Evolutionary conservation across 495 filamentous ascomycete genomes (phyloP).

Genomic region (Penicillium daleae): DNA sequence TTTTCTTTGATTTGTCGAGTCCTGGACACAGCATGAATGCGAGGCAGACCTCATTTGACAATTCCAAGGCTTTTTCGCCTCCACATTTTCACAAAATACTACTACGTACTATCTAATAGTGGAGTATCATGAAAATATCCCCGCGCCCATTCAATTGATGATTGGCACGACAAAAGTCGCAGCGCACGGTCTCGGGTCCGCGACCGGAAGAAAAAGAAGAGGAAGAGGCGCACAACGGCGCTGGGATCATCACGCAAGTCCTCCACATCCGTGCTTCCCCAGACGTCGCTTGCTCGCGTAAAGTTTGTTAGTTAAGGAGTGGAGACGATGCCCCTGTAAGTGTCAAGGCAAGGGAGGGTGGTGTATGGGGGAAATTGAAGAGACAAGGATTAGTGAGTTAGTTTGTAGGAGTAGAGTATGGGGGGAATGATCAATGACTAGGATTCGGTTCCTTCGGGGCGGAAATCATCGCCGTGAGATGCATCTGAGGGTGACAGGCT

Average conservation of each 20-base stretch:
- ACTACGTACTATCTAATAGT: not conserved
- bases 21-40: not conserved
- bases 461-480: slow-evolving; percentile 1
- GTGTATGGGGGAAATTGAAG: slow-evolving; percentile 1
- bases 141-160: not conserved
- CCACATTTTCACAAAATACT: not conserved
- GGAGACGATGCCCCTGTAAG: not conserved
- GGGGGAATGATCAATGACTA: not conserved
- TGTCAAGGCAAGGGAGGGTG: not conserved
- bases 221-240: slow-evolving; percentile 18
- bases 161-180: not conserved
- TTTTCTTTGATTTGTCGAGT: not conserved
- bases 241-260: slow-evolving; percentile 14
- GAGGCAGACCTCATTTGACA: slow-evolving; percentile 4
- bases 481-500: not conserved
- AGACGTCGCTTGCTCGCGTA: slow-evolving; percentile 4
- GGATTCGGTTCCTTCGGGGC: not conserved
- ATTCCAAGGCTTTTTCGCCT: not conserved
- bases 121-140: not conserved
- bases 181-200: slow-evolving; percentile 5
- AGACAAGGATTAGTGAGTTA: not conserved
- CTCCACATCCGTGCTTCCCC: slow-evolving; percentile 25
- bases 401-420: not conserved
- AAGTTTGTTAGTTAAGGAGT: slow-evolving; percentile 8
- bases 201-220: slow-evolving; percentile 7